Evolutionary conservation across 2,329 filamentous ascomycete genomes (phyloP).

Genomic region (Colletotrichum sp.): DNA sequence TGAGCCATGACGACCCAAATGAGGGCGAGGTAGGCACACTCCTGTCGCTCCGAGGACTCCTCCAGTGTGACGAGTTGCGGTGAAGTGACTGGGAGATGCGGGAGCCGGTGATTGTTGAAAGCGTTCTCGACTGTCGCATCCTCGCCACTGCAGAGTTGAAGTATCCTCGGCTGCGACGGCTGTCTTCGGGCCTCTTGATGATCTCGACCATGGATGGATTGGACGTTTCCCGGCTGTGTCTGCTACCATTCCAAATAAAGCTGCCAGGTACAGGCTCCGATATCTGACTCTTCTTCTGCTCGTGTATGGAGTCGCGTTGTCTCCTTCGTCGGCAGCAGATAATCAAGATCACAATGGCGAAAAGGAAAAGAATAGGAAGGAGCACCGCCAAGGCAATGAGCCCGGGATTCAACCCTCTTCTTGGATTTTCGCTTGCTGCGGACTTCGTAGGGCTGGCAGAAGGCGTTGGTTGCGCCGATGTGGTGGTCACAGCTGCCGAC

Average conservation of each 20-base stretch:
- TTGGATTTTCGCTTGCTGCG: constrained; percentile 16
- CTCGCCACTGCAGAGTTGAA: constrained; percentile 13
- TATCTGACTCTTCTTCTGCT: constrained; percentile 29
- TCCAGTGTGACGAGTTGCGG: constrained; percentile 11
- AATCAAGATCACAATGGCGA: constrained; percentile 20
- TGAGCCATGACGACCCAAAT: constrained; percentile 10
- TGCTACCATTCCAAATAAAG: constrained; percentile 28
- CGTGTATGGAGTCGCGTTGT: constrained; percentile 12
- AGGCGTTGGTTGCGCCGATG: constrained; percentile 25
- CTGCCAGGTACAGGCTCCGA: constrained; percentile 33
- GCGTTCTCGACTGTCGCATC: constrained; percentile 16
- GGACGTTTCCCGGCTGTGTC: constrained; percentile 10
- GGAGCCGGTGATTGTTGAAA: constrained; percentile 19
- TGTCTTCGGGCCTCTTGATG: constrained; percentile 23
- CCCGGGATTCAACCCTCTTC: constrained; percentile 3
- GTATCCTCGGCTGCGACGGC: constrained; percentile 16
- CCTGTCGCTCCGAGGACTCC: constrained; percentile 7
- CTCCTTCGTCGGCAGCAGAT: constrained; percentile 32
- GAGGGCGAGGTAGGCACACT: neutral
- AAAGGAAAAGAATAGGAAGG: constrained; percentile 12
- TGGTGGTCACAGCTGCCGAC: constrained; percentile 25
- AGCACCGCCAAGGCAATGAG: constrained; percentile 18
- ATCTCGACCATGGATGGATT: constrained; percentile 20
- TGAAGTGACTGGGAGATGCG: constrained; percentile 11
- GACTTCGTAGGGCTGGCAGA: constrained; percentile 27